Percentiles rank a stretch among this genome's conserved stretches.
Conservation (phyloP, 257 asterid genomes). For the Lycium barbarum region DNA sequence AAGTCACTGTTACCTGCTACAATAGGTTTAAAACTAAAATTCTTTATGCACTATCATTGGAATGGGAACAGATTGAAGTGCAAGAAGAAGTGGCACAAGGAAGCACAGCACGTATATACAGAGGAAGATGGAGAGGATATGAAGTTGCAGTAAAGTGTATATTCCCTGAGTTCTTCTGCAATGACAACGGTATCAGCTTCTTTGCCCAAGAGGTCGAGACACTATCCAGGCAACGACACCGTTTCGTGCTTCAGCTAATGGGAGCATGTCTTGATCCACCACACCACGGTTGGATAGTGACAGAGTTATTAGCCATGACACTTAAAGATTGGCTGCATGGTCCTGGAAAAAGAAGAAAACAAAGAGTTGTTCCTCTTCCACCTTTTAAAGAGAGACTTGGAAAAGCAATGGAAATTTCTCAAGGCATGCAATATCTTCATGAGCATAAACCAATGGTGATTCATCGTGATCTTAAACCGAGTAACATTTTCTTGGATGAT, state of each 20-base stretch:
- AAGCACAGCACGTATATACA: constrained; percentile 71
- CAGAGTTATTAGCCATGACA: constrained; percentile 57
- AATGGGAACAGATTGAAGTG: constrained; percentile 57
- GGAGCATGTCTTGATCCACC: constrained; percentile 80
- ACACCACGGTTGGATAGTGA: constrained; percentile 67
- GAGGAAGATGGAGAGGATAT: constrained; percentile 73
- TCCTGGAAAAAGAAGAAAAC: constrained; percentile 56
- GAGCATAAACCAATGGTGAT: constrained; percentile 65
- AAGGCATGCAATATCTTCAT: constrained; percentile 87
- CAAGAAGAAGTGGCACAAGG: constrained; percentile 65
- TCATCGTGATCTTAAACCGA: constrained; percentile 81
- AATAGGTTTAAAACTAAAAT: too few relatives aligned
- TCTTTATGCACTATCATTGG: not conserved
- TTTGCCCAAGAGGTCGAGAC: constrained; percentile 79
- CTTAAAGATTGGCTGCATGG: constrained; percentile 79
- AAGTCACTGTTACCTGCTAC: too few relatives aligned
- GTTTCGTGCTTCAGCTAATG: constrained; percentile 69
- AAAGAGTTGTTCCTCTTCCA: constrained; percentile 56
- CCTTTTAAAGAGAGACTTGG: constrained; percentile 56
- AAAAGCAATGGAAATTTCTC: constrained; percentile 69
- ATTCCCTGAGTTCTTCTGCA: constrained; percentile 64
- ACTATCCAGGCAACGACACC: constrained; percentile 71
- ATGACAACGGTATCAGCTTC: constrained; percentile 61
- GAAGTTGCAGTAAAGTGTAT: constrained; percentile 75
- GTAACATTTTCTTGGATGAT: constrained; percentile 71